These are phyloP conservation scores for Globisporangium spinosum DNA, from an alignment of 352 stramenopile genomes.

Conservation along the genomic window DNA sequence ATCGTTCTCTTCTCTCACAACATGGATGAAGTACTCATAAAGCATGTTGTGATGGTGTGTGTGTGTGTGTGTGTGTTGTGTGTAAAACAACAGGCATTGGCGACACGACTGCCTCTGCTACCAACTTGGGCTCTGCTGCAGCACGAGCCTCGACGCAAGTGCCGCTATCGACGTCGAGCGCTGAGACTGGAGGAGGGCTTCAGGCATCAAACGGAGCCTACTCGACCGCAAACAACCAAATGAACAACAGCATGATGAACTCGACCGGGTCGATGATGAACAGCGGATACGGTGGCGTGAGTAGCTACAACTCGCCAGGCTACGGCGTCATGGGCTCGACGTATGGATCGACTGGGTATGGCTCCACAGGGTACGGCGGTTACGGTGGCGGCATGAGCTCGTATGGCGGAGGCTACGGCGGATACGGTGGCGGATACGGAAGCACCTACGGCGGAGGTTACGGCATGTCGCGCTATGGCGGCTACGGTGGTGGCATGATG, in stretches of 20 bases:
- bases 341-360: slow-evolving; percentile 7
- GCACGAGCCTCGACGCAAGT: neutral
- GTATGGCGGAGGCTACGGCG: slow-evolving; percentile 30
- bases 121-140: neutral
- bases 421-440: slow-evolving; percentile 23
- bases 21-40: neutral
- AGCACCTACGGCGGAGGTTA: slow-evolving; percentile 38
- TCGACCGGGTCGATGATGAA: slow-evolving; percentile 17
- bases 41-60: neutral
- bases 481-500: slow-evolving; percentile 27
- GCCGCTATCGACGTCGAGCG: neutral
- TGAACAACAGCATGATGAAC: slow-evolving; percentile 15
- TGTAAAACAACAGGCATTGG: neutral
- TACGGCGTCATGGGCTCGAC: slow-evolving; percentile 20
- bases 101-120: slow-evolving; percentile 4
- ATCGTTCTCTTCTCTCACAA: neutral
- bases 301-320: slow-evolving; percentile 23
- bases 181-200: slow-evolving; percentile 4
- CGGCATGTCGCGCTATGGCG: slow-evolving; percentile 27
- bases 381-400: slow-evolving; percentile 21
- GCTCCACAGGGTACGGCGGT: slow-evolving; percentile 6
- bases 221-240: slow-evolving; percentile 7
- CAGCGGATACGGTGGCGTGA: slow-evolving; percentile 16
- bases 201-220: slow-evolving; percentile 10
- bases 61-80: neutral